Evolutionary conservation across 805 yeast genomes (phyloP).

Genomic region (Teunomyces kruisii): DNA sequence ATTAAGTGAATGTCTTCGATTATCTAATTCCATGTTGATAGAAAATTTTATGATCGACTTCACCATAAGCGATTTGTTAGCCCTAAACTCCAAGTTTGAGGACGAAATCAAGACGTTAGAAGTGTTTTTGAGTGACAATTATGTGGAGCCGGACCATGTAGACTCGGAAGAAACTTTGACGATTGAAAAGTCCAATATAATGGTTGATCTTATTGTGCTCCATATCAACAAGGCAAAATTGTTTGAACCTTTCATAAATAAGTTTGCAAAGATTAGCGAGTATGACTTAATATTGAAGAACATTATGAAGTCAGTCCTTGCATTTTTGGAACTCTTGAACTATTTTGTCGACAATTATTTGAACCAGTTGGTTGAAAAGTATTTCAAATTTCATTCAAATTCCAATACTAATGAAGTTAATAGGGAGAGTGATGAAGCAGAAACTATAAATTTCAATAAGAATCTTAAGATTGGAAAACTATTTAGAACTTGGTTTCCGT

Average conservation of each 20-base stretch:
- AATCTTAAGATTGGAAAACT: conserved; percentile 27
- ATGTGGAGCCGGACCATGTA: conserved; percentile 4
- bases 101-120: conserved; percentile 40
- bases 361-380: conserved; percentile 13
- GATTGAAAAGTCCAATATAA: conserved; percentile 32
- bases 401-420: conserved; percentile 5
- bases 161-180: conserved; percentile 15
- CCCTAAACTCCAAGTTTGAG: conserved; percentile 41
- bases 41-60: conserved; percentile 52
- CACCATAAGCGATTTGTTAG: conserved; percentile 37
- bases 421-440: conserved; percentile 1
- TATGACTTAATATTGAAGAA: conserved; percentile 34
- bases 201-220: conserved; percentile 46
- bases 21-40: conserved; percentile 49
- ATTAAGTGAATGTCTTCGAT: conserved; percentile 48
- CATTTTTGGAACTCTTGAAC: conserved; percentile 36
- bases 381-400: conserved; percentile 6
- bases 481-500: conserved; percentile 44
- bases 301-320: conserved; percentile 36
- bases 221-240: conserved; percentile 52
- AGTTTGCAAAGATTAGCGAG: conserved; percentile 25
- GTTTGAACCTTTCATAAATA: conserved; percentile 49
- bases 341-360: conserved; percentile 33
- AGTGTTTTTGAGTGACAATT: conserved; percentile 18
- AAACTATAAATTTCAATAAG: neutral